Percentiles rank a stretch among this genome's conserved stretches.
phyloP scores from a whole-genome alignment of 2,329 filamentous ascomycete species.

The Arachnopeziza araneosa region DNA sequence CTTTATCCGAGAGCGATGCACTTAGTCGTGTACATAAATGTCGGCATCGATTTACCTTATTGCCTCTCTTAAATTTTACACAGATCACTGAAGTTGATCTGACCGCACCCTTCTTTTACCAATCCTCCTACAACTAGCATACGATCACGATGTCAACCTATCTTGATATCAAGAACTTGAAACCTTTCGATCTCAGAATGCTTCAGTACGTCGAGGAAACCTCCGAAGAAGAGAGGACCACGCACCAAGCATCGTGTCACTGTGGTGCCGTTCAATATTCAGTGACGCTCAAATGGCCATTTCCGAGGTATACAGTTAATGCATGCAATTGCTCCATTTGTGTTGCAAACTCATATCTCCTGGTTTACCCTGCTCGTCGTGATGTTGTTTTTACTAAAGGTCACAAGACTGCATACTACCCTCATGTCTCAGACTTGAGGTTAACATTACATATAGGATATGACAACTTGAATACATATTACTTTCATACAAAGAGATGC shows the following conservation, averaged over 20 bases:
- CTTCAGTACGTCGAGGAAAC: slow-evolving; percentile 10
- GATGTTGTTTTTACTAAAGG: slow-evolving; percentile 17
- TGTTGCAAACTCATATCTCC: slow-evolving; percentile 42
- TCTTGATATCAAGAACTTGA: background rate
- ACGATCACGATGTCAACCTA: background rate
- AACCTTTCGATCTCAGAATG: slow-evolving; percentile 2
- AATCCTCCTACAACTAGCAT: background rate
- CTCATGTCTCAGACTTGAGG: background rate
- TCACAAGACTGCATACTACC: background rate
- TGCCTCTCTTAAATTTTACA: background rate
- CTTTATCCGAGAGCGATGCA: too few relatives aligned
- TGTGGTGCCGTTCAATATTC: slow-evolving; percentile 48
- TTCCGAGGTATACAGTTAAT: slow-evolving; percentile 43
- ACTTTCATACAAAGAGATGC: slow-evolving; percentile 12
- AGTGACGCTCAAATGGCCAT: slow-evolving; percentile 43
- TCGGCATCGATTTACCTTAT: background rate
- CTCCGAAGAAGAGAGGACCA: slow-evolving; percentile 19
- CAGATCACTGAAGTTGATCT: background rate
- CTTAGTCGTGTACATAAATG: too few relatives aligned
- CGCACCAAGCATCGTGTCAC: slow-evolving; percentile 53
- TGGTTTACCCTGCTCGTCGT: slow-evolving; percentile 24
- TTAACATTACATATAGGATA: slow-evolving; percentile 9
- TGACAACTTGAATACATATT: slow-evolving; percentile 11
- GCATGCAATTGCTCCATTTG: slow-evolving; percentile 66
- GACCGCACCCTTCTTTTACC: background rate